A percentile compares a stretch with the other conserved stretches of the same genome.
These are phyloP conservation scores for Mallotus repandus DNA, from an alignment of 441 rosid genomes.

Conservation along the genomic window DNA sequence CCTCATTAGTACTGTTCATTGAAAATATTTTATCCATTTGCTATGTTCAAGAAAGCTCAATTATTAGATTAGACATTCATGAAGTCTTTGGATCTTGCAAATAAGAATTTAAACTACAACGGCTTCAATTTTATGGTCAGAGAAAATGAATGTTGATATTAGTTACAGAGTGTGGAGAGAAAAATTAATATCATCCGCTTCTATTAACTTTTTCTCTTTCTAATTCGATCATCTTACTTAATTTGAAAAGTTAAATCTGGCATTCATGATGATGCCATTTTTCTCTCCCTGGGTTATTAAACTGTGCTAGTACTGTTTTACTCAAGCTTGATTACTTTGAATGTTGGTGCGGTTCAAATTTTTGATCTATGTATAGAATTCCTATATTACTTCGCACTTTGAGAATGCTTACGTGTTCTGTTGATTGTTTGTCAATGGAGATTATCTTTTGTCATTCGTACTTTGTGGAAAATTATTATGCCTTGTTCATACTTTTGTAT, in stretches of 20 bases:
- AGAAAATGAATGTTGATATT: not conserved
- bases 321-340: not conserved
- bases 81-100: not conserved
- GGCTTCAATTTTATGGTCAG: no score
- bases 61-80: not conserved
- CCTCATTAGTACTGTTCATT: not conserved
- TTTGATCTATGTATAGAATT: not conserved
- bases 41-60: not conserved
- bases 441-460: not conserved
- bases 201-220: not conserved
- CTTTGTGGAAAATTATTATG: not conserved
- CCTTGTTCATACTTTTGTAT: conserved; percentile 1
- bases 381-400: not conserved
- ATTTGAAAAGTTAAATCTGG: not conserved
- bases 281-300: not conserved
- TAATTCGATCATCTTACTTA: not conserved
- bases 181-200: not conserved
- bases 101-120: no score
- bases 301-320: not conserved
- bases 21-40: no score
- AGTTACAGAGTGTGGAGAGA: not conserved
- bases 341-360: not conserved
- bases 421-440: not conserved
- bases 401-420: not conserved
- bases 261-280: not conserved